A percentile compares a stretch with the other conserved stretches of the same genome.
Evolutionary conservation across 2,329 filamentous ascomycete genomes (phyloP).

Genomic region (Fusarium hostae): DNA sequence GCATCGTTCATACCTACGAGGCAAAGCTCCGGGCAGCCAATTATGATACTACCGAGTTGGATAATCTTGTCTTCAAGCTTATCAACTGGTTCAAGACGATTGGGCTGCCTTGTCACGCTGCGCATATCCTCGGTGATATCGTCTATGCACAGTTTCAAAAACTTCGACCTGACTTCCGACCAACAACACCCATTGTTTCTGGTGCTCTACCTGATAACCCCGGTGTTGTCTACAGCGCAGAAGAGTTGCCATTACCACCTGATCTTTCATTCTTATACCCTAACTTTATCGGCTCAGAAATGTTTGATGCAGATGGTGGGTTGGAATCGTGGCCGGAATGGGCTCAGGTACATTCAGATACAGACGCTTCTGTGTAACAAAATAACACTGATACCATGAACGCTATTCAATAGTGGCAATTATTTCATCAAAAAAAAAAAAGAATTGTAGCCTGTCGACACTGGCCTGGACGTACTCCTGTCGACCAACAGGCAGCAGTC

Average conservation of each 20-base stretch:
- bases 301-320: constrained; percentile 8
- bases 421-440: not conserved
- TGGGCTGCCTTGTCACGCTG: constrained; percentile 41
- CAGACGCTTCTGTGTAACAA: not conserved
- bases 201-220: not conserved
- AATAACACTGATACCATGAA: no score
- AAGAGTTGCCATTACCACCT: constrained; percentile 1
- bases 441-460: not conserved
- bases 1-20: constrained; percentile 41
- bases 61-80: constrained; percentile 30
- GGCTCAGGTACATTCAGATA: constrained; percentile 2
- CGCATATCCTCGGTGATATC: constrained; percentile 42
- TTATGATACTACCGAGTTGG: constrained; percentile 27
- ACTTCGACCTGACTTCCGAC: constrained; percentile 25
- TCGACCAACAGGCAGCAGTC: not conserved
- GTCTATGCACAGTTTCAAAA: constrained; percentile 38
- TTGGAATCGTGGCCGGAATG: constrained; percentile 20
- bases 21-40: constrained; percentile 17
- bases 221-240: not conserved
- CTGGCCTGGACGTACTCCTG: no score
- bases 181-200: not conserved
- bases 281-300: constrained; percentile 16
- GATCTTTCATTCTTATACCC: constrained; percentile 19
- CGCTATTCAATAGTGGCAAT: not conserved
- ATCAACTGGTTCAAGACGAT: constrained; percentile 41